Evolutionary conservation across 345 rosid genomes (phyloP), one percentile per base, ranked within the genome.

Genomic region (Pugionium dolabratum): DNA sequence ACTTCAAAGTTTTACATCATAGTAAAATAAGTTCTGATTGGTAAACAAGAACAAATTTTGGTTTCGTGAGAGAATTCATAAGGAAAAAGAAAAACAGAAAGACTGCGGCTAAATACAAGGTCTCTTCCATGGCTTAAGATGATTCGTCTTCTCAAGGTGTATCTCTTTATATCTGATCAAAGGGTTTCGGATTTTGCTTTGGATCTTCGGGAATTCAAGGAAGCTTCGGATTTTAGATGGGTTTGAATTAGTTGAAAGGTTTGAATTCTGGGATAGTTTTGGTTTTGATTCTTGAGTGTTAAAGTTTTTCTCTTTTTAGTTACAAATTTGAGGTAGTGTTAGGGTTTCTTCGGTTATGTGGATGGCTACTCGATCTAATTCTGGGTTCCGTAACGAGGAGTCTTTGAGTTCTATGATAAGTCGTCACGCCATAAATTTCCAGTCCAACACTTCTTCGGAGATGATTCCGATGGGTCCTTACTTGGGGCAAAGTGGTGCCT

Each of bases 301-400:
- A 2, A 4, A 54, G 31, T 58, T 40, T 30, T 4, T 41, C 28
- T 59, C 27, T 53, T 60, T 31, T 18, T 36, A 52, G 10, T 58
- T 31, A 1, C 3, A 33, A 29, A 6, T 54, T 46, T 45, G 28
- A 54, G 60, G 27, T 44, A 10, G 43, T 6, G 2, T 59, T 66
- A 45, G 62, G 51, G 51, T 53, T 52, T n/a, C 2, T 74, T 60
- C 0, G 49, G 18, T 33, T 63, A 72, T 66, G 71, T 10, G 75
- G 69, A 85, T 91, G 97, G 84, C 91, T 27, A 83, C 89, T 39
- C 83, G 84, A 67, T 81, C 88, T 7, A 81, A 81, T 72, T 27
- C 82, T 35, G 85, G 85, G 56, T 78, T 84, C 59, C 70, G 70
- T 56, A 73, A 41, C 8, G 79, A 69, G 3, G 80, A 63, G 43